A percentile compares a stretch with the other conserved stretches of the same genome.
Conservation (phyloP, 495 filamentous ascomycete species). For the Podospora pseudopauciseta region DNA sequence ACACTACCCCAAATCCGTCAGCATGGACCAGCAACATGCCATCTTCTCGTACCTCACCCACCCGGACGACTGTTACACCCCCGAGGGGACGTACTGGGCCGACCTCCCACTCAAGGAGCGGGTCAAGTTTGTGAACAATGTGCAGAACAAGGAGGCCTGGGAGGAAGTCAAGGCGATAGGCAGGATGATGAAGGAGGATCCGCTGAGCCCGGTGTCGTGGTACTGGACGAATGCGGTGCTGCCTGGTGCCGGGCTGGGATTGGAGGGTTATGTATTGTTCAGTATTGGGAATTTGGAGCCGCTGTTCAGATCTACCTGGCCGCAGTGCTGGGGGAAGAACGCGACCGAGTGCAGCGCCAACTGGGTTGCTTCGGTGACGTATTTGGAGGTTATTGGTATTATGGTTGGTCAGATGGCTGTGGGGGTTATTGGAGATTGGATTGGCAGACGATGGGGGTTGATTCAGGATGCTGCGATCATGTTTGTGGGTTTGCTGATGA, state of each 20-base stretch:
- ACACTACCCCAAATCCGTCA: constrained; percentile 32
- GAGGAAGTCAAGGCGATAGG: constrained; percentile 65
- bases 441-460: constrained; percentile 85
- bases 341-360: constrained; percentile 61
- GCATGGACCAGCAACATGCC: constrained; percentile 54
- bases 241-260: constrained; percentile 79
- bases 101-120: constrained; percentile 66
- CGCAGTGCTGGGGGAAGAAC: constrained; percentile 62
- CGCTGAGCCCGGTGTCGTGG: constrained; percentile 71
- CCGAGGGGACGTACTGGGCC: constrained; percentile 84
- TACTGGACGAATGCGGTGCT: constrained; percentile 86
- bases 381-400: constrained; percentile 84
- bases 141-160: constrained; percentile 61
- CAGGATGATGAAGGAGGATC: constrained; percentile 74
- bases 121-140: constrained; percentile 65
- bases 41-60: constrained; percentile 72
- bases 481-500: constrained; percentile 82
- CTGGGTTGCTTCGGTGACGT: constrained; percentile 75
- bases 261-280: constrained; percentile 93
- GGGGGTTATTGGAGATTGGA: constrained; percentile 60
- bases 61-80: constrained; percentile 78
- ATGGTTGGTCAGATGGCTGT: constrained; percentile 81
- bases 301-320: constrained; percentile 66
- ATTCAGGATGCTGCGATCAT: constrained; percentile 93
- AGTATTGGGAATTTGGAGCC: constrained; percentile 86